Conservation (phyloP, 2,329 filamentous ascomycete genomes). For the Cladosporium sp. region DNA sequence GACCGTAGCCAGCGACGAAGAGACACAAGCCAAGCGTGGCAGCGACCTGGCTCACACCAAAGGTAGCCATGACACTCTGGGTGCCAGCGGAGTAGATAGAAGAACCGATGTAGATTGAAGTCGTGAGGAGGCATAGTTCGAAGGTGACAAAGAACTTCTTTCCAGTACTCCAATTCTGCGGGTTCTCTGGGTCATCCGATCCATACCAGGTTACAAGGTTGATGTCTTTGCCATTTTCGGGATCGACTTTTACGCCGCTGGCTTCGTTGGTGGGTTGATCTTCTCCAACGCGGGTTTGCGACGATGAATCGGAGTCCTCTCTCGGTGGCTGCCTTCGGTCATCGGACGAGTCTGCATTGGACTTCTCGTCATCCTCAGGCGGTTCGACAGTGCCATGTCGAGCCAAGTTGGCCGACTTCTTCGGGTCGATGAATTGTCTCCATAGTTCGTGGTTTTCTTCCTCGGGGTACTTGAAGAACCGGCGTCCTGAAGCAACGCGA, state of each 20-base stretch:
- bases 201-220: constrained; percentile 55
- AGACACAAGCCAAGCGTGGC: constrained; percentile 51
- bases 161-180: constrained; percentile 37
- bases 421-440: constrained; percentile 50
- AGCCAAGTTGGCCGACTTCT: constrained; percentile 52
- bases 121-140: constrained; percentile 50
- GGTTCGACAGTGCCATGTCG: constrained; percentile 45
- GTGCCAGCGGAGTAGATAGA: constrained; percentile 53
- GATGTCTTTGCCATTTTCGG: constrained; percentile 54
- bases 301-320: constrained; percentile 24
- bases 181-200: constrained; percentile 43
- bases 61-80: constrained; percentile 41
- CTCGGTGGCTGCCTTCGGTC: not conserved
- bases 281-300: constrained; percentile 25
- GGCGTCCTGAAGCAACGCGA: constrained; percentile 45
- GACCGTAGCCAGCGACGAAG: constrained; percentile 51
- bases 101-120: constrained; percentile 52
- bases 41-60: constrained; percentile 44
- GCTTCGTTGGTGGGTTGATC: constrained; percentile 38
- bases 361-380: constrained; percentile 36
- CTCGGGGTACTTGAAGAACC: constrained; percentile 49
- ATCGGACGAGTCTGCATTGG: constrained; percentile 16
- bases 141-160: constrained; percentile 45
- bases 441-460: constrained; percentile 51
- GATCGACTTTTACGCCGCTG: constrained; percentile 48